Base-by-base conservation (phyloP, 2,329 filamentous ascomycete genomes). In the Ceratocystis papillata region DNA sequence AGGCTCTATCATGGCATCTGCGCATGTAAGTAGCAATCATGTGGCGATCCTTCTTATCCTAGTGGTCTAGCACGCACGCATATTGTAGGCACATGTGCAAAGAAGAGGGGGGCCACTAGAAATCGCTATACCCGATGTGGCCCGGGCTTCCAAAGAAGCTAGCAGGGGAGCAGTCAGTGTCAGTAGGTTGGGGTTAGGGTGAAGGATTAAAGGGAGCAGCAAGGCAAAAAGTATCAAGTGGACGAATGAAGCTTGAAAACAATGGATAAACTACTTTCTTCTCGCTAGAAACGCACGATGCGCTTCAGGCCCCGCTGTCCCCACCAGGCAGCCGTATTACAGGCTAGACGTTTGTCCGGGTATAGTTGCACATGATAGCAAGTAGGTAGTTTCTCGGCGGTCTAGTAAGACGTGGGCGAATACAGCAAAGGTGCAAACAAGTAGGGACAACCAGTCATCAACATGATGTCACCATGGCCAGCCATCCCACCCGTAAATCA, bases 41-140 rank as follows among this genome's bases (percentile, higher is more conserved):
- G 55, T 59, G 55, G 55, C 55, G 25, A 28, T 55, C 50, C 28
- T 25, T 53, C 48, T 25, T 53, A 5, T 4, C 37, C 37, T 1
- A 2, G 10, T 12, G 20, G 10, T 25, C 22, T 59, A 10, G 17
- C 30, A 37, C 8, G 6, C 12, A 30, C 25, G 25, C 50, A 55
- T 15, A 28, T 33, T 4, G 30, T 7, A 33, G 30, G 30, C 22
- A 28, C 48, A 55, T 5, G 28, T 10, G 22, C 20, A 15, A 57
- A 57, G 28, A 10, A 30, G 53, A 33, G 53, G 53, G 17, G 30
- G 25, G 30, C 53, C 25, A 59, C 53, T 30, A n/a, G n/a, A 17
- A 59, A 17, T 59, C 53, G 53, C 53, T 37, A 59, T 59, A 20
- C 28, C 53, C 53, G 53, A 59, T 33, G 53, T 33, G 53, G 33